These are phyloP conservation scores for Pleurotus platypus DNA, from an alignment of 768 basidiomycete genomes.

Conservation along the genomic window DNA sequence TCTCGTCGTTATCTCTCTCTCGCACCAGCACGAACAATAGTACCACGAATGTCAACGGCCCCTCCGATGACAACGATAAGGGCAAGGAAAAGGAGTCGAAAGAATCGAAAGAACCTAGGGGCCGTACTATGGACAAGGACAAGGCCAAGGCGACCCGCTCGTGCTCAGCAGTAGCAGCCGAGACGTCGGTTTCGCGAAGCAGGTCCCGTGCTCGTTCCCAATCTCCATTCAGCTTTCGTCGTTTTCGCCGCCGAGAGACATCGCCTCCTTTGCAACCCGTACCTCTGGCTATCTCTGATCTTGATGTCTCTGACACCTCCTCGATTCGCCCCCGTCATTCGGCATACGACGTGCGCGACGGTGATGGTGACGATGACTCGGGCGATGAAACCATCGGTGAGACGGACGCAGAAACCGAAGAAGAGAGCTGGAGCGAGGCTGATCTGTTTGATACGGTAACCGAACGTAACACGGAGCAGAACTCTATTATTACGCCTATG, in stretches of 20 bases:
- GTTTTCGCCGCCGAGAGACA: constrained; percentile 55
- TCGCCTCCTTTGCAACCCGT: constrained; percentile 57
- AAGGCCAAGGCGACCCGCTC: constrained; percentile 44
- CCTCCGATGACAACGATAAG: constrained; percentile 30
- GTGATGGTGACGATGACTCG: constrained; percentile 39
- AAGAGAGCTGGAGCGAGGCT: constrained; percentile 57
- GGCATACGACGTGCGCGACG: constrained; percentile 36
- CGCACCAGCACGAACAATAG: constrained; percentile 39
- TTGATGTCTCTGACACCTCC: constrained; percentile 53
- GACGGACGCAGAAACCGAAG: constrained; percentile 54
- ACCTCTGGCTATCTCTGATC: constrained; percentile 59
- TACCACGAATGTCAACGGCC: constrained; percentile 24
- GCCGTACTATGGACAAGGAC: constrained; percentile 45
- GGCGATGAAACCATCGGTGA: constrained; percentile 56
- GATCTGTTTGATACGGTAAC: constrained; percentile 76
- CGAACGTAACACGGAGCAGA: constrained; percentile 84
- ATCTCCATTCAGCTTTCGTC: constrained; percentile 77
- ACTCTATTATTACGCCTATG: constrained; percentile 48
- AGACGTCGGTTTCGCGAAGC: constrained; percentile 42
- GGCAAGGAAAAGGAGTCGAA: constrained; percentile 25
- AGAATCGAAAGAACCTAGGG: constrained; percentile 42
- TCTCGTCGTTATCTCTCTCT: constrained; percentile 61
- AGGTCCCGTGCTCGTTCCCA: constrained; percentile 65
- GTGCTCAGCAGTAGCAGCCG: constrained; percentile 41
- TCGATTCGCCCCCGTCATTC: constrained; percentile 60